phyloP scores from a whole-genome alignment of 768 basidiomycete species.

The Auriscalpium vulgare region DNA sequence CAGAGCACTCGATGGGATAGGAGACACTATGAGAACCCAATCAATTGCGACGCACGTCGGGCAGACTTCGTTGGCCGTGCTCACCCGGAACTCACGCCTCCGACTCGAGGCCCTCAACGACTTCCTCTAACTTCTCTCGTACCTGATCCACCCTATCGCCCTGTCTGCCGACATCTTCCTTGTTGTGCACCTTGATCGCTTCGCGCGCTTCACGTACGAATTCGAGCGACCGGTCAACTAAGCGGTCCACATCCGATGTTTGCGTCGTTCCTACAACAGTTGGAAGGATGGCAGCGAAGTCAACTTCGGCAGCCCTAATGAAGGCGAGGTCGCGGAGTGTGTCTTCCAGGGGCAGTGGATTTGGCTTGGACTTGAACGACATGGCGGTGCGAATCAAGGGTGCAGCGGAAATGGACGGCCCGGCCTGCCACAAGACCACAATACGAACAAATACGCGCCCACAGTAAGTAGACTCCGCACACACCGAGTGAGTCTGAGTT shows the following conservation, averaged over 20 bases:
- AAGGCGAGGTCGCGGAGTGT: constrained; percentile 68
- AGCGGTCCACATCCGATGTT: constrained; percentile 22
- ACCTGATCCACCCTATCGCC: background rate
- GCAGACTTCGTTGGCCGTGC: too few species aligned
- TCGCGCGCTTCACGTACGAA: constrained; percentile 48
- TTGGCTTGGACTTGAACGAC: constrained; percentile 20
- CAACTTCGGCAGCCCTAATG: constrained; percentile 49
- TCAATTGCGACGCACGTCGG: too few species aligned
- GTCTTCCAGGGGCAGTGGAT: constrained; percentile 49
- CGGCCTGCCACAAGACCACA: too few species aligned
- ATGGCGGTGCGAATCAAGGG: too few species aligned
- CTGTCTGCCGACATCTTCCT: constrained; percentile 1
- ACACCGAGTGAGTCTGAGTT: too few species aligned
- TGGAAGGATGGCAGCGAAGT: constrained; percentile 26
- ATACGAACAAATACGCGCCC: too few species aligned
- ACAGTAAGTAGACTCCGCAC: too few species aligned
- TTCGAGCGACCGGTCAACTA: constrained; percentile 47
- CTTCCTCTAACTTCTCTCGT: background rate
- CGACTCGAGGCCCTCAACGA: background rate
- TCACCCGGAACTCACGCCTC: background rate
- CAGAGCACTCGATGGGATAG: too few species aligned
- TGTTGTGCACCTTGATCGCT: background rate
- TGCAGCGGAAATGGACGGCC: too few species aligned
- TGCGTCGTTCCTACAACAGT: constrained; percentile 1
- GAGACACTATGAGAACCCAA: too few species aligned